Conservation (phyloP, 2,329 filamentous ascomycete genomes). For the Nemania sp. region DNA sequence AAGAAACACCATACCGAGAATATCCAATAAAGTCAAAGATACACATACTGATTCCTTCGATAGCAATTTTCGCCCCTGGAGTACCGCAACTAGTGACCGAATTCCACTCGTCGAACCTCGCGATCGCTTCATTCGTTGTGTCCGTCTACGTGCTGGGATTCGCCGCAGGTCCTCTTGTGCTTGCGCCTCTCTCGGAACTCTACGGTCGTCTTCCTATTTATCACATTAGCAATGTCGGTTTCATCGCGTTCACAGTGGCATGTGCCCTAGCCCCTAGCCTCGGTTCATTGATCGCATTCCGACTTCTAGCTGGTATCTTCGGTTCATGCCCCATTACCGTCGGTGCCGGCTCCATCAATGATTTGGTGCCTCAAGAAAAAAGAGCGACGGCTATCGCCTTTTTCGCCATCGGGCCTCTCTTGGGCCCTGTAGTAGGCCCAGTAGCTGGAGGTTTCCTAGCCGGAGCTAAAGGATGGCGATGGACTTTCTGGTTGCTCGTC, state of each 20-base stretch:
- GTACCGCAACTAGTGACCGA: no score
- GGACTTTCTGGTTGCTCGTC: no score
- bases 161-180: slow-evolving; percentile 50
- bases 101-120: no score
- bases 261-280: slow-evolving; percentile 38
- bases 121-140: slow-evolving; percentile 48
- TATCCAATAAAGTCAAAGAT: no score
- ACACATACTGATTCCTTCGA: no score
- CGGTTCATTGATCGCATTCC: neutral
- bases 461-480: no score
- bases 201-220: slow-evolving; percentile 48
- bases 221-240: slow-evolving; percentile 46
- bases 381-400: no score
- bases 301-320: slow-evolving; percentile 46
- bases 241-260: slow-evolving; percentile 46
- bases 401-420: neutral
- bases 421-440: no score
- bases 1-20: no score
- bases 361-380: neutral
- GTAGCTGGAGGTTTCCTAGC: no score
- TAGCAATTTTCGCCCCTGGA: no score
- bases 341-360: slow-evolving; percentile 45
- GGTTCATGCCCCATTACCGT: slow-evolving; percentile 50
- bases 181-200: slow-evolving; percentile 52
- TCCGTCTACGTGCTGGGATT: slow-evolving; percentile 60